Evolutionary conservation across 352 stramenopile genomes (phyloP), one percentile per base, ranked within the genome.

Genomic region (Lagenidium giganteum): DNA sequence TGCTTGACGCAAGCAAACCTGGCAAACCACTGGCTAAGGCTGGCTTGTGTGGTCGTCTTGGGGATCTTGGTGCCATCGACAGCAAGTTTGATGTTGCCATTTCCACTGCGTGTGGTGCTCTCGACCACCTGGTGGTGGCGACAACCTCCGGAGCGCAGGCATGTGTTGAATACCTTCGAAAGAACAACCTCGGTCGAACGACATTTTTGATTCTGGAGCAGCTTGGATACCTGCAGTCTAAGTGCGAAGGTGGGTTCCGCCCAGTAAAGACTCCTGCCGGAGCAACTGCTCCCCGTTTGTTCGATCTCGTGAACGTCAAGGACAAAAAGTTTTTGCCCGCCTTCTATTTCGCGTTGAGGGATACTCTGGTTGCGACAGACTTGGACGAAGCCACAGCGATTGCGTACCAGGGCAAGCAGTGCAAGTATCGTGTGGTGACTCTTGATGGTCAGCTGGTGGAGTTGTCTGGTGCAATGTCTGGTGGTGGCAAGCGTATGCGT

Each of bases 181-280:
- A 93, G 51, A 67, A 98, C 55, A 96, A 97, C 45, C 71, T 99
- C 12, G 97, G 97, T 7, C 87, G 96, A 8, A 96, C 92, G 5
- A 98, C 87, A 13, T 99, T 99, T 52, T 75, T 99, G 40, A 97
- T 99, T 46, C 69, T 99, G n/a, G 95, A 99, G 51, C 96, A 99
- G 48, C 83, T 99, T 34, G 83, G 69, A 13, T 88, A 95, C 36
- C 54, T 93, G 2, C 67, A 70, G 25, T 71, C 61, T 11, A 87
- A 91, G 51, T 74, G 73, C 50, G 61, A 61, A 4, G 84, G 86
- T 66, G 68, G 43, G 39, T 87, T 89, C 30, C 75, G 68, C 31
- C 42, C 54, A 8, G 67, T 87, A 8, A 73, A 55, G 16, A 49
- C 61, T 25, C 69, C 72, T 31, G 70, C 59, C 4, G 74, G 66